A percentile compares a stretch with the other conserved stretches of the same genome.
Evolutionary conservation across 108 stramenopile genomes (phyloP).

Genomic region (Cyclotella kingstonii): DNA sequence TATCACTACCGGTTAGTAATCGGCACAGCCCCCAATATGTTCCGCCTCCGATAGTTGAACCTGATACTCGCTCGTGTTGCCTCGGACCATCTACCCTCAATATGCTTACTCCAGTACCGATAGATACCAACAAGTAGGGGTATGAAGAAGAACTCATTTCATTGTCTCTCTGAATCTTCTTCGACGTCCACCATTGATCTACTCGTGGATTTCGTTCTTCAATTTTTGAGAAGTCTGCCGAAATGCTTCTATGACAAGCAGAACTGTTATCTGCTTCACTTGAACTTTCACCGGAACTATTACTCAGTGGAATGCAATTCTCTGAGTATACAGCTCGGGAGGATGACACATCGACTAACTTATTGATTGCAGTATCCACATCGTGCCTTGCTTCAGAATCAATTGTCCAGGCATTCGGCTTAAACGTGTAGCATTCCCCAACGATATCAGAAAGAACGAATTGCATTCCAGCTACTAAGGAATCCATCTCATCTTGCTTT

Average conservation of each 20-base stretch:
- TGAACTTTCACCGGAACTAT: not conserved
- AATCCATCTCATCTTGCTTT: conserved; percentile 95
- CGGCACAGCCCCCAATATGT: conserved; percentile 99
- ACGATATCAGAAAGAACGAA: conserved; percentile 90
- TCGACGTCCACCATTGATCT: conserved; percentile 85
- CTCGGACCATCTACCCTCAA: conserved; percentile 93
- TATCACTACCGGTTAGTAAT: conserved; percentile 85
- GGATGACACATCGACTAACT: not conserved
- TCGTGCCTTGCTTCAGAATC: not conserved
- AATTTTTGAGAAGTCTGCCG: not conserved
- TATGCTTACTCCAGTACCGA: conserved; percentile 97
- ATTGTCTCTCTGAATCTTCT: conserved; percentile 84
- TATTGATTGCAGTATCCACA: conserved; percentile 8
- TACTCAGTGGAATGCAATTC: not conserved
- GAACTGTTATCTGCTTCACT: not conserved
- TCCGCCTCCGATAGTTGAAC: conserved; percentile 97
- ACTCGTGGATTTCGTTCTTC: conserved; percentile 24
- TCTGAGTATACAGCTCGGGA: not conserved
- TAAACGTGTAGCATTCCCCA: conserved; percentile 96
- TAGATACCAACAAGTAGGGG: conserved; percentile 95
- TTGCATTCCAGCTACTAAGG: conserved; percentile 95
- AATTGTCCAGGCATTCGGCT: conserved; percentile 53
- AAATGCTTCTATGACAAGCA: not conserved
- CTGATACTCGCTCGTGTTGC: conserved; percentile 94
- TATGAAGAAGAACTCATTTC: conserved; percentile 63